These are phyloP conservation scores for Limnanthes douglasii DNA, from an alignment of 345 rosid genomes.

Conservation along the genomic window DNA sequence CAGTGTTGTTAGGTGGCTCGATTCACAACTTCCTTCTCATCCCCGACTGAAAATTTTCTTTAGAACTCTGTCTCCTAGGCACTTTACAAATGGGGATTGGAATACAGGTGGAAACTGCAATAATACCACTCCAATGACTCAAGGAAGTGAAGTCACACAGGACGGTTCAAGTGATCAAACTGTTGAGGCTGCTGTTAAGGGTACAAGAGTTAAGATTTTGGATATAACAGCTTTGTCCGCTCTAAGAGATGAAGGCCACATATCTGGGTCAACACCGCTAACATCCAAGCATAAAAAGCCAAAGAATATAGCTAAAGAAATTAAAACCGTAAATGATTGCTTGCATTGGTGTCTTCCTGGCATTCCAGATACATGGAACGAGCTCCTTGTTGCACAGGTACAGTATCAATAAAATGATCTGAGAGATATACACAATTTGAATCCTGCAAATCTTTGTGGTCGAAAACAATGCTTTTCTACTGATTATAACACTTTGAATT, in stretches of 20 bases:
- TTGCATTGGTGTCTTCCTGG: slow-evolving; percentile 97
- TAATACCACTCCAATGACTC: slow-evolving; percentile 36
- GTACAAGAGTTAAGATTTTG: slow-evolving; percentile 45
- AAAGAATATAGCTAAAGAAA: slow-evolving; percentile 27
- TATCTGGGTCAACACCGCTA: slow-evolving; percentile 16
- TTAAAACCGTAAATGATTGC: slow-evolving; percentile 46
- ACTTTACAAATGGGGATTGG: slow-evolving; percentile 67
- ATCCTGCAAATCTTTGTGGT: no score
- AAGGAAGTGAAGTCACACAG: slow-evolving; percentile 27
- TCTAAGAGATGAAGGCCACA: slow-evolving; percentile 65
- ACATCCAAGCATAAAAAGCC: slow-evolving; percentile 19
- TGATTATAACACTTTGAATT: no score
- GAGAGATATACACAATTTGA: no score
- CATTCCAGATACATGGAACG: slow-evolving; percentile 78
- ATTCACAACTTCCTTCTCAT: slow-evolving; percentile 37
- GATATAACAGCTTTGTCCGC: slow-evolving; percentile 59
- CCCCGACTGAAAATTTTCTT: slow-evolving; percentile 49
- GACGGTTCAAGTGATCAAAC: slow-evolving; percentile 38
- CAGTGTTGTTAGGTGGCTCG: slow-evolving; percentile 45
- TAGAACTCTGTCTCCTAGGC: slow-evolving; percentile 63
- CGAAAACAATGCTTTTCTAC: no score
- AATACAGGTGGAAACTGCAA: slow-evolving; percentile 69
- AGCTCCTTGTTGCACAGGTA: slow-evolving; percentile 42
- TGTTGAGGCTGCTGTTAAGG: slow-evolving; percentile 37
- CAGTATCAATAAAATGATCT: slow-evolving; percentile 7